A percentile compares a stretch with the other conserved stretches of the same genome.
Evolutionary conservation across 257 asterid species (phyloP).

Genomic region (Primulina tabacum): DNA sequence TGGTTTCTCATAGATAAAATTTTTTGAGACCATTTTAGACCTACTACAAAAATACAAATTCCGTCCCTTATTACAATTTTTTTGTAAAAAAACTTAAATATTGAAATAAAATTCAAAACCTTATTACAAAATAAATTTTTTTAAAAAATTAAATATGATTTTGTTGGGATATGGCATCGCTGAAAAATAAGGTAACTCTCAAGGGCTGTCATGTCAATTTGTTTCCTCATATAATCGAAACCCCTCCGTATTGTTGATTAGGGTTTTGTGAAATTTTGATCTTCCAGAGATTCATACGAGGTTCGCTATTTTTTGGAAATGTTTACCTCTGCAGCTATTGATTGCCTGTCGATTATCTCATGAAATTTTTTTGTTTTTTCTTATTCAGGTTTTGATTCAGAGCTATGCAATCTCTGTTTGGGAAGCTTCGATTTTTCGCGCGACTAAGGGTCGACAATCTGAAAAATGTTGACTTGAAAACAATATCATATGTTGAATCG

Average conservation of each 20-base stretch:
- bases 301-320: background rate
- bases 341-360: background rate
- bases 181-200: background rate
- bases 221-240: background rate
- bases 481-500: slow-evolving; percentile 23
- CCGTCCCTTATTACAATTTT: no score
- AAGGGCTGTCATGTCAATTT: background rate
- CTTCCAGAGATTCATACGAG: background rate
- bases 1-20: no score
- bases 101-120: no score
- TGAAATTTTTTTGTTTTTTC: background rate
- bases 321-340: background rate
- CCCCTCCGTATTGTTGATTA: background rate
- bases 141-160: no score
- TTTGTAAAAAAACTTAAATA: no score
- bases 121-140: no score
- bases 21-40: no score
- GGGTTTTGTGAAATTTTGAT: background rate
- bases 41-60: no score
- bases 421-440: slow-evolving; percentile 38
- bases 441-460: slow-evolving; percentile 35
- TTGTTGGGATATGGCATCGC: background rate
- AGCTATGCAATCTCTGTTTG: slow-evolving; percentile 51
- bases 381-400: slow-evolving; percentile 27
- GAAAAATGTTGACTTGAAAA: slow-evolving; percentile 28